Evolutionary conservation across 176 grass and related monocot genomes (phyloP), one percentile per base, ranked within the genome.

Genomic region (Ensete ventricosum): DNA sequence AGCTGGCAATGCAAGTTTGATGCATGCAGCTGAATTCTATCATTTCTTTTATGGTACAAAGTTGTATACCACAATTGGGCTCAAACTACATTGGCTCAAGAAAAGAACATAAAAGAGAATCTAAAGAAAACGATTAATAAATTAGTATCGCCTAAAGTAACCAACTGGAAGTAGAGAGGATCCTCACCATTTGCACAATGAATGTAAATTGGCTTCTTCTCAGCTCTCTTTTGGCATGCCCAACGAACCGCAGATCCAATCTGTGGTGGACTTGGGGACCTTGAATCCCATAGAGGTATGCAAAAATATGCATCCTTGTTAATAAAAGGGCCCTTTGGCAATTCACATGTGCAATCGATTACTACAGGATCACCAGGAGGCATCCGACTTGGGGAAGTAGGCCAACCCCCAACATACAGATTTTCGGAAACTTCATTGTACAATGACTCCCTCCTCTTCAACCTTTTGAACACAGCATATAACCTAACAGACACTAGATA

Each of bases 271-370:
- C 78, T 64, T 77, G 90, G 90, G 52, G 95, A 86, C 76, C 90
- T 88, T 65, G 88, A 89, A 74, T 98, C 95, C 95, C 90, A 98
- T 73, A 81, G 84, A 75, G 88, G 80, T 50, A 99, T 54, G 11
- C 95, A 93, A 60, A 99, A 48, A 84, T 98, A 98, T 21, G 84
- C 80, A 78, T 87, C 87, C 21, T 77, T 73, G 8, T 81, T 60
- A 20, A 98, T 55, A 54, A 76, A 82, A 11, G 74, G 75, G 80
- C 84, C 87, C 77, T 80, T 91, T 57, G 95, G 95, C 17, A 98
- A 74, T 89, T 98, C 95, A 1, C 95, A 93, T 0, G 95, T 98
- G 84, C 95, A 94, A 84, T 99, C 90, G 43, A 99, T 87, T 65
- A 99, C 76, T 25, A 84, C 88, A 73, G 83, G 88, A 1, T 89